Conservation (phyloP, 345 rosid species). For the Syzygium grande region DNA sequence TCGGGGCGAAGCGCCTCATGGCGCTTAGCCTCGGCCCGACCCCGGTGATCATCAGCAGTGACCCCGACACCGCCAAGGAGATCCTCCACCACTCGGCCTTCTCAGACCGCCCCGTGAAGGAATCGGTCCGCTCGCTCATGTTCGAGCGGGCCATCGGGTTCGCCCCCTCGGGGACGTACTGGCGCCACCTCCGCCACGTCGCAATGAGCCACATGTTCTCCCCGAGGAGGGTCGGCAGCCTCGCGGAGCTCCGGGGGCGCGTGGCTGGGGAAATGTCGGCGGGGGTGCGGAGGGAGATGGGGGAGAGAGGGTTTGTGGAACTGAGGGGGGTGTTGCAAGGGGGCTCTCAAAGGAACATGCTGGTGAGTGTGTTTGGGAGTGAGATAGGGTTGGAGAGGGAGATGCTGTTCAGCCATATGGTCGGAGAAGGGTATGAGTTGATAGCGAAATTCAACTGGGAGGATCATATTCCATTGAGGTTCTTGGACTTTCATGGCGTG, state of each 20-base stretch:
- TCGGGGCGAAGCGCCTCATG: constrained; percentile 44
- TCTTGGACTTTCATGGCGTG: constrained; percentile 51
- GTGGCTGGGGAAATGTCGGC: constrained; percentile 25
- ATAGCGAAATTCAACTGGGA: constrained; percentile 40
- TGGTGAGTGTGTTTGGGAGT: constrained; percentile 49
- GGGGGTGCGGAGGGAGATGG: constrained; percentile 15
- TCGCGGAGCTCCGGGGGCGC: constrained; percentile 26
- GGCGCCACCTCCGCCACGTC: constrained; percentile 46
- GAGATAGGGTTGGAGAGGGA: neutral
- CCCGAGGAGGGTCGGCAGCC: constrained; percentile 25
- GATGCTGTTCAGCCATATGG: constrained; percentile 30
- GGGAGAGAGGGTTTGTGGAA: constrained; percentile 14
- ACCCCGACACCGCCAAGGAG: constrained; percentile 51
- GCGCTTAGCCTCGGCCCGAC: constrained; percentile 44
- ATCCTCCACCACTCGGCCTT: constrained; percentile 45
- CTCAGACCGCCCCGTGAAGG: constrained; percentile 52
- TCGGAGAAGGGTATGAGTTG: constrained; percentile 50
- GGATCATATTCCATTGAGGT: constrained; percentile 39
- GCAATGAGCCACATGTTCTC: constrained; percentile 52
- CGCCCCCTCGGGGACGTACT: constrained; percentile 46
- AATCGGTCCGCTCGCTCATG: constrained; percentile 46
- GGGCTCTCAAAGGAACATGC: constrained; percentile 36
- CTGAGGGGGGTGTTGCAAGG: constrained; percentile 31
- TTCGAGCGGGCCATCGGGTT: constrained; percentile 72
- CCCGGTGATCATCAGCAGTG: constrained; percentile 44